Base-by-base conservation (phyloP, 805 yeast genomes). In the Priceomyces medius region DNA sequence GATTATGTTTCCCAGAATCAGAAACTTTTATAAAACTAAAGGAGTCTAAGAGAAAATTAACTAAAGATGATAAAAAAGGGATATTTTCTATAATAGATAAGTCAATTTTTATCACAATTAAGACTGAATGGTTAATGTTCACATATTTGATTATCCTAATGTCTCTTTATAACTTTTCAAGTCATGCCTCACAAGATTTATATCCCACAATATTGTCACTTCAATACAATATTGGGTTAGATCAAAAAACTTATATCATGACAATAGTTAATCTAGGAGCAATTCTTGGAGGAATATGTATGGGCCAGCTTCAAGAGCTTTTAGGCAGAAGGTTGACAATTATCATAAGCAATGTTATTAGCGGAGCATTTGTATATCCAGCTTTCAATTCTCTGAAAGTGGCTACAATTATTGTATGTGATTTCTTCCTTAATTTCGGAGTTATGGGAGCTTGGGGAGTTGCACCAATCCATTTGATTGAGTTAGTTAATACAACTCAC, bases 401-500 rank as follows among this genome's bases (percentile, higher is more conserved):
- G n/a, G 71, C 72, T 13, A 80, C 73, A 13, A 71, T 76, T 43
- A 74, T 73, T 48, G 82, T 80, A 0, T 82, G 81, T 48, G 83
- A 64, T 1, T 80, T 80, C 58, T 79, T 77, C 62, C 59, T 80
- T 43, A 84, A 79, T 53, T 76, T 76, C 54, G 76, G 73, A 46
- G 84, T 80, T 38, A 84, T 79, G 63, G 86, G 86, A 52, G 79
- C 81, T 20, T 81, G 84, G 82, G 86, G 85, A 52, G 80, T 79
- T 32, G 69, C 76, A 38, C 86, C 86, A 42, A 68, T 79, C 43
- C 83, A 80, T 59, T 63, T 81, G 40, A 66, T 80, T 4, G 85
- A 80, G 59, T 66, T 81, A 47, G 72, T 83, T 27, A 82, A 81
- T 44, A 80, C 82, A n/a, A 79, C 77, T 45, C 79, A 76, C 63